phyloP scores from a whole-genome alignment of 2,329 filamentous ascomycete species.

The Rhynchosporium graminicola region DNA sequence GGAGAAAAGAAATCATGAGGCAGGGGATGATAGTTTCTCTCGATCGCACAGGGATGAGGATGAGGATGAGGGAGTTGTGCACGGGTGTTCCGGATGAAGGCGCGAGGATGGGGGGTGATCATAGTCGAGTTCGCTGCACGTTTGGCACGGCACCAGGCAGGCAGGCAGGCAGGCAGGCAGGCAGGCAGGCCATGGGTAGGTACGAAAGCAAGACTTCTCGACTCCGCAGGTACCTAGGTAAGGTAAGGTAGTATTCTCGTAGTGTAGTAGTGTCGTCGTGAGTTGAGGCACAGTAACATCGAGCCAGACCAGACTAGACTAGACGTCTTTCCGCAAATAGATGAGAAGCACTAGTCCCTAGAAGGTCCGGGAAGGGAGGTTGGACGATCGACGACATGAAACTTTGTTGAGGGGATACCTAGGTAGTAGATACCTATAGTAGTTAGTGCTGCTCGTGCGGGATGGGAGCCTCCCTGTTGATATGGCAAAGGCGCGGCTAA shows the following conservation, averaged over 20 bases:
- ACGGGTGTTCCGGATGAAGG: conserved; percentile 11
- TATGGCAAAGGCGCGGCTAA: conserved; percentile 1
- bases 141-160: conserved; percentile 4
- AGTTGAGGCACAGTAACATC: no score
- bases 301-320: no score
- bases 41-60: conserved; percentile 9
- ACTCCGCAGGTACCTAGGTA: no score
- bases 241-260: no score
- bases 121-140: conserved; percentile 8
- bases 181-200: no score
- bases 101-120: no score
- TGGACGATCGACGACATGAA: conserved; percentile 5
- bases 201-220: no score
- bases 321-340: conserved; percentile 12
- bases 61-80: conserved; percentile 13
- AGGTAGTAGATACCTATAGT: no score
- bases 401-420: conserved; percentile 3
- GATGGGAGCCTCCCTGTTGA: conserved; percentile 7
- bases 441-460: conserved; percentile 5
- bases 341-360: conserved; percentile 8
- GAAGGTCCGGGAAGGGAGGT: conserved; percentile 9
- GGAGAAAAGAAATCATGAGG: not conserved
- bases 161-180: no score
- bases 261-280: no score
- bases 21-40: conserved; percentile 8